These are phyloP conservation scores for Ballota nigra DNA, from an alignment of 257 asterid genomes.

Conservation along the genomic window DNA sequence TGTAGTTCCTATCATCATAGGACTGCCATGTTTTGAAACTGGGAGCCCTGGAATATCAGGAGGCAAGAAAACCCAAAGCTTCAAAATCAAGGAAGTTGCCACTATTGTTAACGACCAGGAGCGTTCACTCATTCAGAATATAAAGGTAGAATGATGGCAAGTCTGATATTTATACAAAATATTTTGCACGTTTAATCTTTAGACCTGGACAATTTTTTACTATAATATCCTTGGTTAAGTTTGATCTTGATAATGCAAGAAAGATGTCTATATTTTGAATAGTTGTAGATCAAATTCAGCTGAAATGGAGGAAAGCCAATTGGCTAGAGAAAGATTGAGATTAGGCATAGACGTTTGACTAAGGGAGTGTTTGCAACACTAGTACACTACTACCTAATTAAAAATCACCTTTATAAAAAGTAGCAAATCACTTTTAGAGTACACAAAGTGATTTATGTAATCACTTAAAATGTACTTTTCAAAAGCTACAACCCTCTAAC, in stretches of 20 bases:
- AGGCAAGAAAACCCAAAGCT: constrained; percentile 23
- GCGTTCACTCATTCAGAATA: constrained; percentile 21
- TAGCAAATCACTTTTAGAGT: neutral
- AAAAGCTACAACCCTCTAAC: no score
- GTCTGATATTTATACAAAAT: constrained; percentile 13
- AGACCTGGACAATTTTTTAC: neutral
- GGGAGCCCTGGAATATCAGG: constrained; percentile 34
- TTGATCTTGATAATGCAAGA: neutral
- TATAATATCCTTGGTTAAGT: neutral
- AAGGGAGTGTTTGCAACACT: neutral
- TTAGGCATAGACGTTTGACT: neutral
- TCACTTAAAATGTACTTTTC: no score
- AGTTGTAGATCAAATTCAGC: neutral
- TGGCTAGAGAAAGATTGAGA: neutral
- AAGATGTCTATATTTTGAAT: neutral
- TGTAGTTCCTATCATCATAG: constrained; percentile 47
- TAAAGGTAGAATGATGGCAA: constrained; percentile 40
- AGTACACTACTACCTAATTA: neutral
- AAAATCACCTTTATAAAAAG: neutral
- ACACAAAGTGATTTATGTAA: neutral
- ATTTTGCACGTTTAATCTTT: constrained; percentile 9
- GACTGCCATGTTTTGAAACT: constrained; percentile 56
- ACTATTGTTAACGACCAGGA: constrained; percentile 32
- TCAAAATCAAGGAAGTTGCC: constrained; percentile 26
- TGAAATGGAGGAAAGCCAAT: constrained; percentile 1